Percentiles rank a stretch among this genome's conserved stretches.
phyloP scores from a whole-genome alignment of 1,139 yeast species.

The Pichia terricola region DNA sequence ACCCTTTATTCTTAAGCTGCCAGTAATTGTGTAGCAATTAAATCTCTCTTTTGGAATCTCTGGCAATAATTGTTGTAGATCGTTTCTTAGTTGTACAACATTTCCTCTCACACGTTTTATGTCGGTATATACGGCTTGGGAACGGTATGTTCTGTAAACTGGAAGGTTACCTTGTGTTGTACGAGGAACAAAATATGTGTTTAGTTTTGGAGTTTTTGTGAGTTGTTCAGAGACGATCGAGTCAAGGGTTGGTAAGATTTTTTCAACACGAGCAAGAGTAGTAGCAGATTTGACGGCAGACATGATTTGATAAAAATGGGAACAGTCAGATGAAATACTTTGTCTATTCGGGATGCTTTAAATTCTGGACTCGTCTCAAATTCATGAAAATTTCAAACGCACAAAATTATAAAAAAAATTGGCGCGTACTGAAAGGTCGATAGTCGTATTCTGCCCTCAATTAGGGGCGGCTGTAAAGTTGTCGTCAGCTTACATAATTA shows the following conservation, averaged over 20 bases:
- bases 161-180: constrained; percentile 59
- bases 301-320: not conserved
- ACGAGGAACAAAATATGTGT: constrained; percentile 40
- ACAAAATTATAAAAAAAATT: too few relatives aligned
- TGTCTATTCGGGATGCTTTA: too few relatives aligned
- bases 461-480: too few relatives aligned
- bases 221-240: constrained; percentile 19
- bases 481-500: too few relatives aligned
- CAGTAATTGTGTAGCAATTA: constrained; percentile 17
- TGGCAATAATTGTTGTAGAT: constrained; percentile 41
- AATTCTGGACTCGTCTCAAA: too few relatives aligned
- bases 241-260: constrained; percentile 21
- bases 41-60: constrained; percentile 21
- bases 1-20: constrained; percentile 47
- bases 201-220: constrained; percentile 13
- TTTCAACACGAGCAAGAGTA: constrained; percentile 11
- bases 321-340: too few relatives aligned
- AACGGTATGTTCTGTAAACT: constrained; percentile 47
- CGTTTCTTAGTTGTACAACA: constrained; percentile 45
- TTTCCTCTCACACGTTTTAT: constrained; percentile 59
- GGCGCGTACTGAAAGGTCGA: too few relatives aligned
- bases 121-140: constrained; percentile 50
- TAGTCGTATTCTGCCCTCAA: too few relatives aligned
- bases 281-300: constrained; percentile 3
- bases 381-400: too few relatives aligned